Conservation (phyloP, 2,329 filamentous ascomycete genomes). For the Penicillium sp. region DNA sequence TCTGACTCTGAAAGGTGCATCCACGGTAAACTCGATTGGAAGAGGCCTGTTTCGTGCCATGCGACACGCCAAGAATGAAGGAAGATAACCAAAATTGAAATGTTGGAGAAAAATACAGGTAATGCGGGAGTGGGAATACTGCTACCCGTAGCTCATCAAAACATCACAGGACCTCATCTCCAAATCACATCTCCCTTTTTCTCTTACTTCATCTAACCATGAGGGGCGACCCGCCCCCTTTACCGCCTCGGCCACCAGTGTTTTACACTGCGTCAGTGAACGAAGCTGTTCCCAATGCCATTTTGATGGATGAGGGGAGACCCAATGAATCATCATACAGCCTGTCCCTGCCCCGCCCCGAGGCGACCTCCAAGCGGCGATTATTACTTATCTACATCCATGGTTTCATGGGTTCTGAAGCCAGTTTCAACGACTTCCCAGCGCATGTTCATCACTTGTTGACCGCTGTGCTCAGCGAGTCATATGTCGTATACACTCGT, state of each 20-base stretch:
- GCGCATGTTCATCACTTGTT: slow-evolving; percentile 80
- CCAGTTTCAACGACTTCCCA: slow-evolving; percentile 84
- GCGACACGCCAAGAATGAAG: not conserved
- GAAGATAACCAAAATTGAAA: not conserved
- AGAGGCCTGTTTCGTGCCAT: not conserved
- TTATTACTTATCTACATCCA: slow-evolving; percentile 83
- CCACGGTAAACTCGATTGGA: not conserved
- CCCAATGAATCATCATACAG: not conserved
- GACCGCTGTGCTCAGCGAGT: slow-evolving; percentile 64
- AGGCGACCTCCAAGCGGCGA: slow-evolving; percentile 16
- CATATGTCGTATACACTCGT: slow-evolving; percentile 82
- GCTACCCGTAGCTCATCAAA: not conserved
- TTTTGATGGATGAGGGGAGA: not conserved
- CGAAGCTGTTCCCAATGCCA: not conserved
- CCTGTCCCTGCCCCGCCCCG: not conserved
- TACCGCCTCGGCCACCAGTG: not conserved
- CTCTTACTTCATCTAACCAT: not conserved
- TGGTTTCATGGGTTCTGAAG: slow-evolving; percentile 86
- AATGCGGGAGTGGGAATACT: not conserved
- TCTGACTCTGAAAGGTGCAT: not conserved
- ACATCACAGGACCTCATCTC: not conserved
- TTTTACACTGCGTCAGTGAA: not conserved
- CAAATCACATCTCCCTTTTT: not conserved
- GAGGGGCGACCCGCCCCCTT: not conserved
- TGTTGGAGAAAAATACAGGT: not conserved